Conservation (phyloP, 371 early-diverging fungal species). For the Circinella minor region DNA sequence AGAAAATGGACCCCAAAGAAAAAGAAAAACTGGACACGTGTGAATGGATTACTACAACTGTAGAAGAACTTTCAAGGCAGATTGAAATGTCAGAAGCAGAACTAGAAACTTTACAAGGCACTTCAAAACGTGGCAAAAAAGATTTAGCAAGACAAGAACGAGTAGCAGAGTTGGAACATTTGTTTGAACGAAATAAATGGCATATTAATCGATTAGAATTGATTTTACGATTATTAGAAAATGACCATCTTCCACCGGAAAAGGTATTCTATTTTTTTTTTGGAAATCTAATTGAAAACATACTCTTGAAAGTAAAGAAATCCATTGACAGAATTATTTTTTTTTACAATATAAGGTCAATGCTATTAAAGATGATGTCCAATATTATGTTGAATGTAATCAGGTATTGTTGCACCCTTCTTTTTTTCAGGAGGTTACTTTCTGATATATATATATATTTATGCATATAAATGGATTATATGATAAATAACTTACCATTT, state of each 20-base stretch:
- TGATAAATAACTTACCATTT: too few relatives aligned
- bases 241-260: conserved; percentile 86
- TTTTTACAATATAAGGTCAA: conserved; percentile 53
- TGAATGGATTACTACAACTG: conserved; percentile 80
- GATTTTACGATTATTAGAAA: conserved; percentile 88
- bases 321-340: background rate
- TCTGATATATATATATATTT: too few relatives aligned
- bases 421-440: background rate
- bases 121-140: conserved; percentile 77
- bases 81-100: conserved; percentile 92
- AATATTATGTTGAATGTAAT: conserved; percentile 90
- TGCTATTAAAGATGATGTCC: conserved; percentile 83
- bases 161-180: conserved; percentile 67
- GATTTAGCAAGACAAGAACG: conserved; percentile 77
- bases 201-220: conserved; percentile 91
- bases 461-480: too few relatives aligned
- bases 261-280: conserved; percentile 47
- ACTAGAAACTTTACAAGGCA: conserved; percentile 78
- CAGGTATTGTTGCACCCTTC: conserved; percentile 40
- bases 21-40: conserved; percentile 84
- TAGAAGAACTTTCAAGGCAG: conserved; percentile 85
- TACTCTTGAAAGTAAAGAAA: background rate
- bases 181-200: conserved; percentile 86
- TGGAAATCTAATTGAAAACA: too few relatives aligned
- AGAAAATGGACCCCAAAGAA: conserved; percentile 91